Evolutionary conservation across 441 rosid genomes (phyloP).

Genomic region (Arabidopsis hybrid): DNA sequence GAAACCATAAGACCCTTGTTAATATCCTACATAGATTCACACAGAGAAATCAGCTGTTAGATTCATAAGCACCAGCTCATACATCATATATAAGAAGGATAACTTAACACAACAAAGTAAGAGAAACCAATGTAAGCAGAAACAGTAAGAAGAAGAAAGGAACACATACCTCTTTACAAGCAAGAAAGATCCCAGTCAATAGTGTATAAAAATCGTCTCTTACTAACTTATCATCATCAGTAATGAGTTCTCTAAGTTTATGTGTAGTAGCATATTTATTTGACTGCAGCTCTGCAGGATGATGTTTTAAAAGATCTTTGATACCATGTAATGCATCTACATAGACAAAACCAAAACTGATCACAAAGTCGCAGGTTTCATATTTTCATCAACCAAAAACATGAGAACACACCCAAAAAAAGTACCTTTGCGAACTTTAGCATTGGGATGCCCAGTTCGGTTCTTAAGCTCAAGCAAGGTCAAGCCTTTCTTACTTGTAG

Average conservation of each 20-base stretch:
- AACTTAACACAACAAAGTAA: too few species aligned
- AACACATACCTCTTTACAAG: constrained; percentile 72
- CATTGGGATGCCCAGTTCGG: constrained; percentile 82
- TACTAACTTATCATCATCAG: constrained; percentile 72
- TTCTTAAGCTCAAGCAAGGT: constrained; percentile 85
- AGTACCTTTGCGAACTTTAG: constrained; percentile 82
- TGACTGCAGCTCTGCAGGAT: constrained; percentile 71
- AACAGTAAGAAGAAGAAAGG: constrained; percentile 1
- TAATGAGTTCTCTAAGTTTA: constrained; percentile 69
- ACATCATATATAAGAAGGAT: too few species aligned
- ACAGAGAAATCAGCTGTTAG: constrained; percentile 43
- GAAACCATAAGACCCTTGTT: constrained; percentile 70
- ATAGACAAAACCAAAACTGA: constrained; percentile 25
- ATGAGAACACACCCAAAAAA: not conserved
- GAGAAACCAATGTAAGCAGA: constrained; percentile 14
- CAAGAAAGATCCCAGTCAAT: constrained; percentile 70
- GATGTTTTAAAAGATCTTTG: constrained; percentile 63
- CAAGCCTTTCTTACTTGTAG: constrained; percentile 89
- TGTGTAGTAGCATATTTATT: constrained; percentile 66
- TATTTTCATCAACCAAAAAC: not conserved
- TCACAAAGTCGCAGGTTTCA: not conserved
- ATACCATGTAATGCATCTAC: constrained; percentile 84
- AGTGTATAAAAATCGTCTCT: constrained; percentile 70
- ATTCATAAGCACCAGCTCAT: not conserved
- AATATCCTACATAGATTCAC: constrained; percentile 61